Conservation (phyloP, 2,329 filamentous ascomycete genomes). For the Aspergillus melleus region DNA sequence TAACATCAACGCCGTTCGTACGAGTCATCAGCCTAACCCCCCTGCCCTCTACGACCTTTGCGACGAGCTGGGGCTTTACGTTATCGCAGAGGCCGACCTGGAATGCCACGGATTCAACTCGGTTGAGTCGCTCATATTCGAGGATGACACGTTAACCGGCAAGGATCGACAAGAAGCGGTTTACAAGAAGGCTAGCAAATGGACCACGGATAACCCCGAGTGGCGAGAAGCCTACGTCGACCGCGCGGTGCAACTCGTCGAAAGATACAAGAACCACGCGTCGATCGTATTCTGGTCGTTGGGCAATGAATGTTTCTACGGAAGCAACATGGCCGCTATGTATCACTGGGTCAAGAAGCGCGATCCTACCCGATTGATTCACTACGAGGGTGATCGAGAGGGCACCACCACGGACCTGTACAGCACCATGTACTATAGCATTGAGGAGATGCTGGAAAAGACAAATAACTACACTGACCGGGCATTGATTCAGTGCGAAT, state of each 20-base stretch:
- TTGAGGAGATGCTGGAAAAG: slow-evolving; percentile 53
- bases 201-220: slow-evolving; percentile 11
- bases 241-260: slow-evolving; percentile 63
- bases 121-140: not conserved
- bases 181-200: slow-evolving; percentile 6
- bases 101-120: slow-evolving; percentile 12
- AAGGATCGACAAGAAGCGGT: not conserved
- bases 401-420: slow-evolving; percentile 65
- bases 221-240: slow-evolving; percentile 61
- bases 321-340: slow-evolving; percentile 68
- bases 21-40: slow-evolving; percentile 64
- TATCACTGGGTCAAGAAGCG: slow-evolving; percentile 59
- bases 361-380: slow-evolving; percentile 61
- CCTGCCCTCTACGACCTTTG: slow-evolving; percentile 10
- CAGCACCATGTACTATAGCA: slow-evolving; percentile 65
- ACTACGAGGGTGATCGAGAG: slow-evolving; percentile 66
- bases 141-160: not conserved
- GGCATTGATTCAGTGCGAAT: slow-evolving; percentile 50
- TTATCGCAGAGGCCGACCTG: slow-evolving; percentile 11
- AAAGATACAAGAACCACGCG: slow-evolving; percentile 69
- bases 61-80: slow-evolving; percentile 11
- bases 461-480: slow-evolving; percentile 44
- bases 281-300: slow-evolving; percentile 73
- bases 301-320: slow-evolving; percentile 73
- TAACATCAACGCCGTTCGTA: slow-evolving; percentile 71